phyloP scores from a whole-genome alignment of 371 early-diverging fungal species.

The Mucor velutinosus region DNA sequence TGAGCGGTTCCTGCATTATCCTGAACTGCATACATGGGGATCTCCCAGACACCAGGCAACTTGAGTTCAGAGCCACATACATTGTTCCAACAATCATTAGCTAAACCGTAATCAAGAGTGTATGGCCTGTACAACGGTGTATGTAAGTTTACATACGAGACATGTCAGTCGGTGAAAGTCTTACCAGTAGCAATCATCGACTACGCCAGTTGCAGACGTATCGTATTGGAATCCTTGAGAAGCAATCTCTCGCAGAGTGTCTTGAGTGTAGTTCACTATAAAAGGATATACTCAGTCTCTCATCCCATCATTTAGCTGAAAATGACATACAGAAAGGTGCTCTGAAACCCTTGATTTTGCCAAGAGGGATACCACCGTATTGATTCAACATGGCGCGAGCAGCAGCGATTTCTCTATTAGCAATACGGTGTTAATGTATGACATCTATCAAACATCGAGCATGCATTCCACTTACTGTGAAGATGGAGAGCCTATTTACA shows the following conservation, averaged over 20 bases:
- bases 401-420: conserved; percentile 58
- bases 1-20: conserved; percentile 50
- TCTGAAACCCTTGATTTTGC: conserved; percentile 72
- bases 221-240: conserved; percentile 72
- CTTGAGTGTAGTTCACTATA: conserved; percentile 63
- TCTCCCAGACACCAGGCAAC: conserved; percentile 73
- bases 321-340: conserved; percentile 62
- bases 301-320: neutral
- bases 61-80: conserved; percentile 57
- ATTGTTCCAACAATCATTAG: conserved; percentile 71
- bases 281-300: neutral
- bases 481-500: conserved; percentile 34
- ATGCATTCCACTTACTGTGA: conserved; percentile 35
- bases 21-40: conserved; percentile 65
- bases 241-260: conserved; percentile 52
- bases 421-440: neutral
- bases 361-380: conserved; percentile 67
- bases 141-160: neutral
- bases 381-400: conserved; percentile 59
- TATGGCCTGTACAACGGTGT: conserved; percentile 54
- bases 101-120: conserved; percentile 73
- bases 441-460: neutral
- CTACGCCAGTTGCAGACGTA: conserved; percentile 58
- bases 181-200: conserved; percentile 63
- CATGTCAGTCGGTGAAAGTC: neutral